A percentile compares a stretch with the other conserved stretches of the same genome.
phyloP scores from a whole-genome alignment of 805 yeast species.

The Clavispora santaluciae region DNA sequence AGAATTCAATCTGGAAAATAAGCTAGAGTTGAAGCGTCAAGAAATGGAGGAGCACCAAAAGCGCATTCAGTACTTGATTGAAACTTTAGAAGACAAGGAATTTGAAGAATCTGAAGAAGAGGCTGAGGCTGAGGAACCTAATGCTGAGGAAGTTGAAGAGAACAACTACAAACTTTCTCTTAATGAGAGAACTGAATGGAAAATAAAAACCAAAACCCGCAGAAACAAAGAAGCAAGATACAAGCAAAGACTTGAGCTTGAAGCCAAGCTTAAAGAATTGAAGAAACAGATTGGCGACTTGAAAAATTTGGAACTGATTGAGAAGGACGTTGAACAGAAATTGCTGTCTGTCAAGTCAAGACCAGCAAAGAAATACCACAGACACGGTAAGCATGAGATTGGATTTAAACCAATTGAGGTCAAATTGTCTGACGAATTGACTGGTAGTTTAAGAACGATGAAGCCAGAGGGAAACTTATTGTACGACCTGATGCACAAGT shows the following conservation, averaged over 20 bases:
- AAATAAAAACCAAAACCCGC: slow-evolving; percentile 72
- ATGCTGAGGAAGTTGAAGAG: slow-evolving; percentile 24
- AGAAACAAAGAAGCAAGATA: slow-evolving; percentile 68
- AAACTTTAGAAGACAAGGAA: slow-evolving; percentile 55
- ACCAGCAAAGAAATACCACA: slow-evolving; percentile 29
- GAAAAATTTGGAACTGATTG: slow-evolving; percentile 26
- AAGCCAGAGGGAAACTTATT: slow-evolving; percentile 88
- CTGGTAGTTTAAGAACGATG: slow-evolving; percentile 76
- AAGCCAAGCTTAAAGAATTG: slow-evolving; percentile 51
- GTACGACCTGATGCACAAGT: slow-evolving; percentile 71
- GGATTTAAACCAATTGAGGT: slow-evolving; percentile 55
- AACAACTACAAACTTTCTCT: slow-evolving; percentile 51
- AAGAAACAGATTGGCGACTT: slow-evolving; percentile 60
- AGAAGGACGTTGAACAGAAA: slow-evolving; percentile 30
- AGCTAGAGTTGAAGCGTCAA: slow-evolving; percentile 59
- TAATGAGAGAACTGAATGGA: slow-evolving; percentile 62
- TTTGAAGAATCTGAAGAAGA: slow-evolving; percentile 34
- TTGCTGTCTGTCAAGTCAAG: slow-evolving; percentile 23
- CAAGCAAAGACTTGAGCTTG: slow-evolving; percentile 52
- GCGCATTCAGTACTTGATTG: slow-evolving; percentile 62
- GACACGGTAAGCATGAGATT: slow-evolving; percentile 35
- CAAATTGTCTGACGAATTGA: slow-evolving; percentile 83
- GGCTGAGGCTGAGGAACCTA: slow-evolving; percentile 27
- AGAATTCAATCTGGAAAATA: slow-evolving; percentile 64
- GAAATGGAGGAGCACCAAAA: slow-evolving; percentile 58